phyloP scores from a whole-genome alignment of 2,329 filamentous ascomycete species.

The Ampelomyces quisqualis region DNA sequence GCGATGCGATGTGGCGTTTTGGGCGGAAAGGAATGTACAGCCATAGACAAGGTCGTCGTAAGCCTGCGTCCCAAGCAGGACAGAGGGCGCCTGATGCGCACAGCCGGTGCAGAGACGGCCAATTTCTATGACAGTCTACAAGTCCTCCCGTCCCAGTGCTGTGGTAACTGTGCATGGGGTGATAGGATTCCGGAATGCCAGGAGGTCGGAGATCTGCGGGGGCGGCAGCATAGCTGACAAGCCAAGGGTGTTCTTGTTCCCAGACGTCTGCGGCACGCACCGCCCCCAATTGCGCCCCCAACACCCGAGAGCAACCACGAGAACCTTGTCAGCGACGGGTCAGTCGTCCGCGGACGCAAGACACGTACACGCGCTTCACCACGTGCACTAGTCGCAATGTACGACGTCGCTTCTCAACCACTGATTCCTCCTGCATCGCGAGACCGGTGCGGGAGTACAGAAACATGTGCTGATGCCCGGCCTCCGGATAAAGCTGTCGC shows the following conservation, averaged over 20 bases:
- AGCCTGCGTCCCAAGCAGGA: slow-evolving; percentile 8
- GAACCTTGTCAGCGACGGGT: slow-evolving; percentile 5
- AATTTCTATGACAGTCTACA: slow-evolving; percentile 34
- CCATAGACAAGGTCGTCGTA: slow-evolving; percentile 9
- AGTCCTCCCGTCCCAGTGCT: slow-evolving; percentile 22
- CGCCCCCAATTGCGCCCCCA: slow-evolving; percentile 22
- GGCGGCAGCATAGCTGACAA: slow-evolving; percentile 9
- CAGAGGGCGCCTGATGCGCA: slow-evolving; percentile 20
- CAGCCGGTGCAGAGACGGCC: slow-evolving; percentile 25
- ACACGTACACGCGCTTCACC: slow-evolving; percentile 14
- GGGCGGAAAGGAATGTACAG: slow-evolving; percentile 10
- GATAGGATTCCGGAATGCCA: slow-evolving; percentile 16
- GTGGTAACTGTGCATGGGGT: slow-evolving; percentile 22
- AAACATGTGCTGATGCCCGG: slow-evolving; percentile 17
- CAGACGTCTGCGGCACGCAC: slow-evolving; percentile 24
- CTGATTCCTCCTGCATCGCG: slow-evolving; percentile 20
- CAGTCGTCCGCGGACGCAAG: slow-evolving; percentile 9
- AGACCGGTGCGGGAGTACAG: slow-evolving; percentile 31
- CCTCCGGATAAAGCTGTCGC: slow-evolving; percentile 10
- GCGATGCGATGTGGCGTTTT: slow-evolving; percentile 7
- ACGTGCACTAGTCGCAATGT: slow-evolving; percentile 13
- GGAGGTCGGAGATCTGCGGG: slow-evolving; percentile 19
- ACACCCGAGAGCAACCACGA: slow-evolving; percentile 3
- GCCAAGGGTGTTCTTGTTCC: too few species aligned
- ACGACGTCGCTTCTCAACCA: slow-evolving; percentile 18